Evolutionary conservation across 139 green algal genomes (phyloP).

Genomic region (Picochlorum costavermella): DNA sequence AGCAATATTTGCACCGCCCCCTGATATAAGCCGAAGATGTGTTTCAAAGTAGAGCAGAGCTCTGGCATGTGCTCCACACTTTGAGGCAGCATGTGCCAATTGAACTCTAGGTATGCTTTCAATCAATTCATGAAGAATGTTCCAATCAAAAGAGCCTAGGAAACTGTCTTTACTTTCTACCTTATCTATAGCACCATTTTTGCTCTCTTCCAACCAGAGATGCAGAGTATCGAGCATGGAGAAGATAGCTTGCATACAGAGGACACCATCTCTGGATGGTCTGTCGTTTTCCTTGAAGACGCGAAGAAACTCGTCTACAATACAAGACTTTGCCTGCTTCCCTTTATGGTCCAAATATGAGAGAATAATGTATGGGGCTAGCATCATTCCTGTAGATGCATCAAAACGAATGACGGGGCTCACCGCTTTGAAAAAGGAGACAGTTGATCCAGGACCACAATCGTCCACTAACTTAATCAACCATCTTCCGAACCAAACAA

Average conservation of each 20-base stretch:
- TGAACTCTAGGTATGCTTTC: constrained; percentile 45
- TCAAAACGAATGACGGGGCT: constrained; percentile 57
- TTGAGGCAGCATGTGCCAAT: constrained; percentile 30
- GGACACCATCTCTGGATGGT: constrained; percentile 31
- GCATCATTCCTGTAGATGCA: constrained; percentile 63
- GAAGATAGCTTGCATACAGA: constrained; percentile 74
- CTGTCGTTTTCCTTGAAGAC: constrained; percentile 29
- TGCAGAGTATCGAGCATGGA: constrained; percentile 71
- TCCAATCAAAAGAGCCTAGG: constrained; percentile 8
- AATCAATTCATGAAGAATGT: constrained; percentile 46
- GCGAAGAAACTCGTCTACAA: not conserved
- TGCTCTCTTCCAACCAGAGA: constrained; percentile 49
- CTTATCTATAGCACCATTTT: not conserved
- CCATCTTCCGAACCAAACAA: constrained; percentile 69
- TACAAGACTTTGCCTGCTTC: constrained; percentile 4
- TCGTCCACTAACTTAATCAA: constrained; percentile 46
- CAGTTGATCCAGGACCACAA: constrained; percentile 14
- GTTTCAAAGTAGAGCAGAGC: constrained; percentile 83
- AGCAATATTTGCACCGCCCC: constrained; percentile 67
- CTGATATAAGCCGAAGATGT: constrained; percentile 47
- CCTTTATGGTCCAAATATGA: constrained; percentile 41
- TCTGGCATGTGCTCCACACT: constrained; percentile 70
- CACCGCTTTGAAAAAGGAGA: constrained; percentile 50
- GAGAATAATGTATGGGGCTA: constrained; percentile 76
- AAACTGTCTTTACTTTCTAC: not conserved